Conservation (phyloP, 345 rosid genomes). For the Combretum micranthum region DNA sequence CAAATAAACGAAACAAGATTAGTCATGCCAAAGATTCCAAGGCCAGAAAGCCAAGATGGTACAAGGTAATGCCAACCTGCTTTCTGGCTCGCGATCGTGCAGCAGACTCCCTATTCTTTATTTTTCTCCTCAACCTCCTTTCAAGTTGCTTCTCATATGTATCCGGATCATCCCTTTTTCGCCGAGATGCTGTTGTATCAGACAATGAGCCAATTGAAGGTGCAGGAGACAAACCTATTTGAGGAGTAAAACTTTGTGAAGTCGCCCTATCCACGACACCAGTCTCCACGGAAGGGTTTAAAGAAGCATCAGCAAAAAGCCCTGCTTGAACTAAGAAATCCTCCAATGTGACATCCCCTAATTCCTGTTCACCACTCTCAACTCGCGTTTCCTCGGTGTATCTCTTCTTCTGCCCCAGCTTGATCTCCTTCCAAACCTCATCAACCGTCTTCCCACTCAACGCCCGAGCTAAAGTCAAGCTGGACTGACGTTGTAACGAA, state of each 20-base stretch:
- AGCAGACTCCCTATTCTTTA: conserved; percentile 73
- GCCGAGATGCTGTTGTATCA: conserved; percentile 16
- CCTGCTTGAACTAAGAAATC: conserved; percentile 64
- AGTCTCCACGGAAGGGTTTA: conserved; percentile 34
- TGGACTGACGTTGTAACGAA: conserved; percentile 36
- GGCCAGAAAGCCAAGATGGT: neutral
- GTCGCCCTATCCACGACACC: conserved; percentile 14
- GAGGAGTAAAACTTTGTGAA: conserved; percentile 18
- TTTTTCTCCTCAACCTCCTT: conserved; percentile 54
- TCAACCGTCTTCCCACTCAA: conserved; percentile 52
- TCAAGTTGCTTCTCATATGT: conserved; percentile 40
- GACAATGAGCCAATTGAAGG: conserved; percentile 27
- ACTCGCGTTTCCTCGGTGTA: conserved; percentile 21
- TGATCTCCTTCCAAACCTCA: conserved; percentile 61
- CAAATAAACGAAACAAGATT: neutral
- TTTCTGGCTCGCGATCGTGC: conserved; percentile 64
- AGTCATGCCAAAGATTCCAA: neutral
- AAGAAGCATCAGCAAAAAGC: conserved; percentile 34
- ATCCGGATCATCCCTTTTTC: conserved; percentile 31
- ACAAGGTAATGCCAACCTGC: conserved; percentile 23
- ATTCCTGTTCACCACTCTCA: conserved; percentile 20
- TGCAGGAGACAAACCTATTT: conserved; percentile 26
- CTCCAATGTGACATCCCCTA: conserved; percentile 53
- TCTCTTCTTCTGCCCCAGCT: conserved; percentile 38
- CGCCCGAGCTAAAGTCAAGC: conserved; percentile 37